Conservation (phyloP, 2,329 filamentous ascomycete species). For the Tolypocladium pustulatum region DNA sequence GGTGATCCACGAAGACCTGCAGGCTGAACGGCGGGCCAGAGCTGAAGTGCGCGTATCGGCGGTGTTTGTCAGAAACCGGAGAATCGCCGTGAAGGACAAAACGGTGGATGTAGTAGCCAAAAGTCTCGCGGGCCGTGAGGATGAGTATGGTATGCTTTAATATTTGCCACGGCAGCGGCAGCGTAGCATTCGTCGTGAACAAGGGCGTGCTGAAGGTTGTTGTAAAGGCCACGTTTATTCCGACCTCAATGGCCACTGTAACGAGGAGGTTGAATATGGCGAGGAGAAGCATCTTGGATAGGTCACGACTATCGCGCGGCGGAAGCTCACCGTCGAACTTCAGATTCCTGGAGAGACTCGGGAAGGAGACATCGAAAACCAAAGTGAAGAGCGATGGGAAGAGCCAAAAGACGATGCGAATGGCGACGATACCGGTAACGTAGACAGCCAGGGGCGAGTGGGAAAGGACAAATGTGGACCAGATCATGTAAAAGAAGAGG, state of each 20-base stretch:
- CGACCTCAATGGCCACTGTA: background rate
- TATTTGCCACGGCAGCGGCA: background rate
- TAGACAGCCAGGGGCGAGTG: constrained; percentile 53
- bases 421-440: constrained; percentile 12
- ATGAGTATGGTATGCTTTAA: background rate
- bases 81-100: constrained; percentile 54
- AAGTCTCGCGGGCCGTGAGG: constrained; percentile 36
- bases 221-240: background rate
- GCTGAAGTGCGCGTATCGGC: constrained; percentile 39
- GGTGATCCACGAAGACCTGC: constrained; percentile 57
- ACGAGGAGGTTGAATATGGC: constrained; percentile 28
- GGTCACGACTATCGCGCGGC: constrained; percentile 24
- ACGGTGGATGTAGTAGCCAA: constrained; percentile 66
- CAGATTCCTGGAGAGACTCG: constrained; percentile 55
- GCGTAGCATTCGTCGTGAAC: constrained; percentile 11
- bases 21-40: constrained; percentile 50
- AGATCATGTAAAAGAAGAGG: constrained; percentile 84
- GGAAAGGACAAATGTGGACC: constrained; percentile 71
- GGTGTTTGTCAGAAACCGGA: constrained; percentile 29
- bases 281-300: constrained; percentile 27
- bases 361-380: constrained; percentile 59
- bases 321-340: constrained; percentile 55
- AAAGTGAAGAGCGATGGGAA: constrained; percentile 21
- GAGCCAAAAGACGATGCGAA: background rate
- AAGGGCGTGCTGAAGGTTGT: background rate